A percentile compares a stretch with the other conserved stretches of the same genome.
These are phyloP conservation scores for Neurospora tetrasperma DNA, from an alignment of 495 filamentous ascomycete species.

Conservation along the genomic window DNA sequence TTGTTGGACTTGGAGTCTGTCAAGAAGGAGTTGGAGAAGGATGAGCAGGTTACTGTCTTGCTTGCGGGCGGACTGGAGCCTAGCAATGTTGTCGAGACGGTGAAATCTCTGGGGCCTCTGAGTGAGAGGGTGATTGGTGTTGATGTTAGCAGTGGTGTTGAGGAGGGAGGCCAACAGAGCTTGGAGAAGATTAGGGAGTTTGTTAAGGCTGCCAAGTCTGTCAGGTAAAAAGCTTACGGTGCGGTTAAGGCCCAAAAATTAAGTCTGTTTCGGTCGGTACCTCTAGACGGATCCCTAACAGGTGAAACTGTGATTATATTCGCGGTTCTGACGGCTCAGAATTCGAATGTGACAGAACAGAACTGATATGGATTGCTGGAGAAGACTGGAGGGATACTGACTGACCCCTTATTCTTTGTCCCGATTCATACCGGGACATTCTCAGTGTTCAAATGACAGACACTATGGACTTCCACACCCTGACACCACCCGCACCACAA, in stretches of 20 bases:
- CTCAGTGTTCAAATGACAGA: neutral
- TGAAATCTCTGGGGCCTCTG: slow-evolving; percentile 46
- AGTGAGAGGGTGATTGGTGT: slow-evolving; percentile 61
- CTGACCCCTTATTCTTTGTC: neutral
- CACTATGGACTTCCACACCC: neutral
- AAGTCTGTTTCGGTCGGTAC: neutral
- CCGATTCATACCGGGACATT: neutral
- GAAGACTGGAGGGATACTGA: neutral
- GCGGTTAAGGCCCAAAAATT: neutral
- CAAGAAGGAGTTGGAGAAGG: slow-evolving; percentile 47
- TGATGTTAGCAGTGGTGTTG: slow-evolving; percentile 90
- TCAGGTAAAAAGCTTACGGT: slow-evolving; percentile 20
- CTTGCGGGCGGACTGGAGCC: slow-evolving; percentile 76
- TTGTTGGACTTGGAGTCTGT: slow-evolving; percentile 57
- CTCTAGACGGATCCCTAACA: too few species aligned
- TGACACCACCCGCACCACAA: neutral
- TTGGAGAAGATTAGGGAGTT: slow-evolving; percentile 75
- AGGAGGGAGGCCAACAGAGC: slow-evolving; percentile 72
- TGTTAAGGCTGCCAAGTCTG: slow-evolving; percentile 57
- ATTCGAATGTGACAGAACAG: neutral
- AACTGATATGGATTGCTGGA: neutral
- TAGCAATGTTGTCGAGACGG: slow-evolving; percentile 56
- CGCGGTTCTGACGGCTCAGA: neutral
- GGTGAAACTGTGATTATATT: neutral
- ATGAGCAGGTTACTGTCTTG: slow-evolving; percentile 52